phyloP scores from a whole-genome alignment of 2,329 filamentous ascomycete species.

The Aspergillus chevalieri region DNA sequence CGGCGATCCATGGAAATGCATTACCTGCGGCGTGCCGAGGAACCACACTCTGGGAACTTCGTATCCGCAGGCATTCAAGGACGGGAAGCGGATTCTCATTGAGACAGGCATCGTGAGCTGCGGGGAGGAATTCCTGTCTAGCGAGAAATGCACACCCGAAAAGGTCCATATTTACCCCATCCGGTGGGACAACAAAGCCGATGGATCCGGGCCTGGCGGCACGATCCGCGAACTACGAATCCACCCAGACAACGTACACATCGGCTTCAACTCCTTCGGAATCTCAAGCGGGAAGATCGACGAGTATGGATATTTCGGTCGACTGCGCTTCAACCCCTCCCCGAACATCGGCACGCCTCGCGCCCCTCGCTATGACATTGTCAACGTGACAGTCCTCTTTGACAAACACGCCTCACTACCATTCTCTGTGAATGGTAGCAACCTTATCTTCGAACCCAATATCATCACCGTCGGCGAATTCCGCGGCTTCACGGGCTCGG shows the following conservation, averaged over 20 bases:
- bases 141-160: conserved; percentile 34
- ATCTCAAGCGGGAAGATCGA: conserved; percentile 15
- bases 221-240: conserved; percentile 39
- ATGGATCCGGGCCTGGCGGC: conserved; percentile 28
- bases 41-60: conserved; percentile 13
- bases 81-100: conserved; percentile 32
- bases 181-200: conserved; percentile 27
- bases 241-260: conserved; percentile 41
- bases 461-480: conserved; percentile 40
- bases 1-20: conserved; percentile 45
- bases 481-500: conserved; percentile 40
- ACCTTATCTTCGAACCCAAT: conserved; percentile 25
- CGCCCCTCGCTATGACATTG: conserved; percentile 35
- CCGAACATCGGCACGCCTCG: conserved; percentile 25
- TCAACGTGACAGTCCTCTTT: conserved; percentile 33
- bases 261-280: conserved; percentile 39
- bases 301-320: conserved; percentile 30
- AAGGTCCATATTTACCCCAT: conserved; percentile 38
- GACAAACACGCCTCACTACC: conserved; percentile 15
- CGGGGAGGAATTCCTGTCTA: conserved; percentile 24
- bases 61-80: conserved; percentile 42
- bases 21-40: conserved; percentile 40
- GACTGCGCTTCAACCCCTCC: conserved; percentile 36
- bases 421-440: conserved; percentile 17
- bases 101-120: conserved; percentile 33